Evolutionary conservation across 2,329 filamentous ascomycete genomes (phyloP).

Genomic region (Penicillium sp.): DNA sequence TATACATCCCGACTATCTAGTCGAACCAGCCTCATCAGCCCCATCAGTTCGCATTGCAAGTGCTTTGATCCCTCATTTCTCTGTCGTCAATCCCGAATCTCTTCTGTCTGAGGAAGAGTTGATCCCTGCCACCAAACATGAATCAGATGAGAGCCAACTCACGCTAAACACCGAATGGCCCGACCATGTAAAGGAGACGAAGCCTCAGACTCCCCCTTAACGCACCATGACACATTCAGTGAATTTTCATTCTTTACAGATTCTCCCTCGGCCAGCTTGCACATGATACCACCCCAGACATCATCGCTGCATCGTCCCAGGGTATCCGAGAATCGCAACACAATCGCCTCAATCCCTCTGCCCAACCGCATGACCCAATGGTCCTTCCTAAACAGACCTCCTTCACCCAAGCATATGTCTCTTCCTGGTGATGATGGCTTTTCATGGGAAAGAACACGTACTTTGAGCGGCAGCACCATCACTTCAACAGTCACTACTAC

Average conservation of each 20-base stretch:
- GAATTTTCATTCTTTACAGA: constrained; percentile 4
- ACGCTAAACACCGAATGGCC: constrained; percentile 3
- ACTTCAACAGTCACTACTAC: constrained; percentile 25
- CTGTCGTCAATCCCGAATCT: constrained; percentile 14
- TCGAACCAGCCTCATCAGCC: constrained; percentile 14
- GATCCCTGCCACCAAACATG: constrained; percentile 7
- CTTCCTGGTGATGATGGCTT: constrained; percentile 18
- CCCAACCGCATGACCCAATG: constrained; percentile 30
- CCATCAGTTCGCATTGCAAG: constrained; percentile 16
- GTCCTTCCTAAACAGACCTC: constrained; percentile 24
- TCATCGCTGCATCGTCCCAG: constrained; percentile 23
- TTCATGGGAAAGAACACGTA: constrained; percentile 29
- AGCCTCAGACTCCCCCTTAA: constrained; percentile 8
- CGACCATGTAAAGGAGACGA: constrained; percentile 1
- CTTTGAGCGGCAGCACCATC: constrained; percentile 35
- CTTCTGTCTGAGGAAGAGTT: not conserved
- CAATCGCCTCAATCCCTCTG: constrained; percentile 16
- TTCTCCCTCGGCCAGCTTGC: constrained; percentile 17
- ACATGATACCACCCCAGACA: constrained; percentile 20
- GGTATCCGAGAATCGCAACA: constrained; percentile 12
- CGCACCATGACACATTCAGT: not conserved
- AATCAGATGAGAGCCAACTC: constrained; percentile 11
- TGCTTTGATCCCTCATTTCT: constrained; percentile 32
- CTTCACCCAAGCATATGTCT: constrained; percentile 9
- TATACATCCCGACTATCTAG: constrained; percentile 20